These are phyloP conservation scores for Monascus purpureus DNA, from an alignment of 495 filamentous ascomycete species.

Conservation along the genomic window DNA sequence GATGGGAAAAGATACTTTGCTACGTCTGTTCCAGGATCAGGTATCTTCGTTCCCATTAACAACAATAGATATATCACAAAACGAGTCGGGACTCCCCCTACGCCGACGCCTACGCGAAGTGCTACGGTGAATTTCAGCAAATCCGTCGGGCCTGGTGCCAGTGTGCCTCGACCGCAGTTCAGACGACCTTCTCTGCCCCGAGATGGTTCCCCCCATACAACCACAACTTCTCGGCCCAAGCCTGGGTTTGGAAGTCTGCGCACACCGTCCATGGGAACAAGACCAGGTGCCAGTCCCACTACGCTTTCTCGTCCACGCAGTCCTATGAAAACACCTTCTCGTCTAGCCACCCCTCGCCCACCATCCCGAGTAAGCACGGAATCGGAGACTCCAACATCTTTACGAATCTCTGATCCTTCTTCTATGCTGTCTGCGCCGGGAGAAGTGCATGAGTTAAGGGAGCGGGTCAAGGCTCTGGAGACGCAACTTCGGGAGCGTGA, in stretches of 20 bases:
- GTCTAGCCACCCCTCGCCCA: slow-evolving; percentile 28
- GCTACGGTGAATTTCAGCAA: slow-evolving; percentile 56
- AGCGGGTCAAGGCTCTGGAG: slow-evolving; percentile 51
- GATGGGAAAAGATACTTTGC: slow-evolving; percentile 76
- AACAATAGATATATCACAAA: slow-evolving; percentile 60
- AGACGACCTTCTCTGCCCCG: slow-evolving; percentile 61
- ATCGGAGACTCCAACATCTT: slow-evolving; percentile 18
- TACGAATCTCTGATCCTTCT: slow-evolving; percentile 24
- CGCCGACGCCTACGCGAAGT: slow-evolving; percentile 47
- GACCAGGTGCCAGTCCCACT: slow-evolving; percentile 15
- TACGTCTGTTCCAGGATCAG: slow-evolving; percentile 62
- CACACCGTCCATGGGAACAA: slow-evolving; percentile 24
- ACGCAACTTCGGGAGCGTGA: slow-evolving; percentile 72
- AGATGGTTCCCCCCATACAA: slow-evolving; percentile 62
- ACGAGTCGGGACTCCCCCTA: slow-evolving; percentile 51
- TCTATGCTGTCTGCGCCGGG: slow-evolving; percentile 19
- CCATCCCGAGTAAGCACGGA: slow-evolving; percentile 28
- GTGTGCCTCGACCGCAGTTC: slow-evolving; percentile 50
- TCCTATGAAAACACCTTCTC: slow-evolving; percentile 29
- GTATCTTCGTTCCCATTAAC: slow-evolving; percentile 88
- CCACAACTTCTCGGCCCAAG: slow-evolving; percentile 28
- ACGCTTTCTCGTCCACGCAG: slow-evolving; percentile 23
- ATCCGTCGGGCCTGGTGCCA: slow-evolving; percentile 65
- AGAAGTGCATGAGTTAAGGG: slow-evolving; percentile 36
- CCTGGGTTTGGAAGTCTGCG: slow-evolving; percentile 41